Conservation (phyloP, 2,329 filamentous ascomycete genomes). For the Xylaria sp. region DNA sequence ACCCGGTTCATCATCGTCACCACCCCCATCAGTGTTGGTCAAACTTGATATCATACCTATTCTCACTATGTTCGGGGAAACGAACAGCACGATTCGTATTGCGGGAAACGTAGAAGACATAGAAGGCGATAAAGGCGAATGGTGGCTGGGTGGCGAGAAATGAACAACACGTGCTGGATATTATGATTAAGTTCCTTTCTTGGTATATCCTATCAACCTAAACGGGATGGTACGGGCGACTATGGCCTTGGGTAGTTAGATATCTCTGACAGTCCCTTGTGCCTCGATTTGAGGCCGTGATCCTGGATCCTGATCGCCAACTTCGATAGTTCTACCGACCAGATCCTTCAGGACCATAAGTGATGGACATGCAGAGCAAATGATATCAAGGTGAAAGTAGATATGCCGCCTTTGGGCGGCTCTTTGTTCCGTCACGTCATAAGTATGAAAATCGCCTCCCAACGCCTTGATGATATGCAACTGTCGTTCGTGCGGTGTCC, state of each 20-base stretch:
- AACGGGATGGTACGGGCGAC: not conserved
- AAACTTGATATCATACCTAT: too few relatives aligned
- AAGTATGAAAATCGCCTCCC: conserved; percentile 16
- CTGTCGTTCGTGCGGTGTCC: conserved; percentile 13
- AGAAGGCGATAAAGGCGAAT: not conserved
- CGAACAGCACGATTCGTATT: too few relatives aligned
- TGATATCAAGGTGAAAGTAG: conserved; percentile 15
- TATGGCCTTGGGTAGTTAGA: conserved; percentile 3
- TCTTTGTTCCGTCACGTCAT: conserved; percentile 26
- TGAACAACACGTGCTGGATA: not conserved
- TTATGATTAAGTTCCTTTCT: conserved; percentile 26
- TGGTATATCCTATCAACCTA: conserved; percentile 18
- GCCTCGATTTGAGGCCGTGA: conserved; percentile 9
- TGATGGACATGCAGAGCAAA: conserved; percentile 5
- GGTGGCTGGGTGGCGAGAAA: not conserved
- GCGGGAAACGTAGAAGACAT: too few relatives aligned
- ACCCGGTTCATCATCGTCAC: too few relatives aligned
- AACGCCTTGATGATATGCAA: conserved; percentile 37
- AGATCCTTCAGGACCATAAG: conserved; percentile 1
- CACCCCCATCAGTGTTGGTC: too few relatives aligned
- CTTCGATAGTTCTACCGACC: not conserved
- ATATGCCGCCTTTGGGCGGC: conserved; percentile 10
- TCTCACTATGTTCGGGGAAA: too few relatives aligned
- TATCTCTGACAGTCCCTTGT: conserved; percentile 1
- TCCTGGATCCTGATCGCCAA: not conserved